Percentiles rank a stretch among this genome's conserved stretches.
Evolutionary conservation across 1,284 basidiomycete species (phyloP).

Genomic region (Fomitiporia mediterranea): DNA sequence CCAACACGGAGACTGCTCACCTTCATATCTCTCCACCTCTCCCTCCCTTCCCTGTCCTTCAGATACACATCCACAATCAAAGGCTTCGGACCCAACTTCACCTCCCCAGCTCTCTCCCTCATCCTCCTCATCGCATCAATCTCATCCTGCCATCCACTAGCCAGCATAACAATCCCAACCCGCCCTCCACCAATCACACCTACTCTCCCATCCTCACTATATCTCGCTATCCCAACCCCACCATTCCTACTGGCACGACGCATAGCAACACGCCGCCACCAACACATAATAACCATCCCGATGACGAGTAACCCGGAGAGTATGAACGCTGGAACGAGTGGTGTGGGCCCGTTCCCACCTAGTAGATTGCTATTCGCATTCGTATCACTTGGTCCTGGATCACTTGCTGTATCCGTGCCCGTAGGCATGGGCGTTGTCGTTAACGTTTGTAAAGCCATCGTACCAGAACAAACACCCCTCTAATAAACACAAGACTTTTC

Average conservation of each 20-base stretch:
- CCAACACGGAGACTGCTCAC: background rate
- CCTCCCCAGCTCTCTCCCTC: slow-evolving; percentile 8
- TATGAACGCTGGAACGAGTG: slow-evolving; percentile 21
- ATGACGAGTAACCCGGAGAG: slow-evolving; percentile 19
- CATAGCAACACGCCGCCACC: slow-evolving; percentile 9
- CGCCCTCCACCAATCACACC: background rate
- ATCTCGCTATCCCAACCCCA: background rate
- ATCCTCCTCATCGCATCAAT: background rate
- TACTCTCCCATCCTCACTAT: background rate
- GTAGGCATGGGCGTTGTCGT: background rate
- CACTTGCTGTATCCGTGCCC: background rate
- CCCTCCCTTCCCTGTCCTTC: background rate
- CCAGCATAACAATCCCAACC: slow-evolving; percentile 10
- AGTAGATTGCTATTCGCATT: background rate
- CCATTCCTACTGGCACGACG: background rate
- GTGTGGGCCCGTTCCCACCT: slow-evolving; percentile 7
- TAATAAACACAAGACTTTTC: background rate
- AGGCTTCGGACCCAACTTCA: slow-evolving; percentile 13
- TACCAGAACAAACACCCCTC: background rate
- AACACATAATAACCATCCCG: slow-evolving; percentile 18
- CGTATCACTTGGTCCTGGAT: background rate
- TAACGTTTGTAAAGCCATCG: background rate
- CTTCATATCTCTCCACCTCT: slow-evolving; percentile 19
- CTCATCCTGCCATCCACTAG: background rate
- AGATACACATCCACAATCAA: slow-evolving; percentile 16